Evolutionary conservation across 495 filamentous ascomycete species (phyloP), one percentile per base, ranked within the genome.

Genomic region (Entonaema liquescens): DNA sequence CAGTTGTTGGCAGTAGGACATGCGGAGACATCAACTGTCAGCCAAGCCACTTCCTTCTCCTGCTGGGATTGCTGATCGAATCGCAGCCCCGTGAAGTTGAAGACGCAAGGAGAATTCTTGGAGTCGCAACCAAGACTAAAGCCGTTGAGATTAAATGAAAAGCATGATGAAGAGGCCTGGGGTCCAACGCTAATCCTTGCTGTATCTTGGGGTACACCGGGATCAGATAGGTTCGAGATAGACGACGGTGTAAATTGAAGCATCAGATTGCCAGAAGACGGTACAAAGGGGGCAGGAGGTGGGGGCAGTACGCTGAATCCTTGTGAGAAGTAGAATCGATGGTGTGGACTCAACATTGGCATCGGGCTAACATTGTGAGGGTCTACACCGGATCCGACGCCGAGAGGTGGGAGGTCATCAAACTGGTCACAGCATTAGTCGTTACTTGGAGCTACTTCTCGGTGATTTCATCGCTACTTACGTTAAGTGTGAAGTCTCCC

Each of bases 41-140:
- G 59, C 50, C 47, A 73, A 6, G 67, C 62, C 7, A 68, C 58
- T n/a, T 73, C 65, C 5, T 44, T 56, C 59, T 66, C 57, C 11
- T 55, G 29, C 33, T 68, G 62, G 44, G 62, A 56, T 23, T 50
- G 15, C 21, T 55, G 55, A 52, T 79, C 77, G 55, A 69, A 80
- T 11, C 76, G 74, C 36, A 80, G 28, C 0, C 77, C 81, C 1
- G 77, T 79, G 44, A 84, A 65, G 42, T 76, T 78, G 66, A 84
- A 83, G 3, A 67, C 58, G 59, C 82, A 84, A 26, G 77, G 73
- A 0, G 56, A 56, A 6, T 70, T 71, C 1, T 65, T 76, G 3
- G 82, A 82, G 56, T 80, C 72, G 66, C 81, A 83, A 12, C 82
- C 82, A 40, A 83, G 64, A 26, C 71, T 79, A 23, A 79, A 66